Evolutionary conservation across 345 rosid species (phyloP), one percentile per base, ranked within the genome.

Genomic region (Hibiscus trionum): DNA sequence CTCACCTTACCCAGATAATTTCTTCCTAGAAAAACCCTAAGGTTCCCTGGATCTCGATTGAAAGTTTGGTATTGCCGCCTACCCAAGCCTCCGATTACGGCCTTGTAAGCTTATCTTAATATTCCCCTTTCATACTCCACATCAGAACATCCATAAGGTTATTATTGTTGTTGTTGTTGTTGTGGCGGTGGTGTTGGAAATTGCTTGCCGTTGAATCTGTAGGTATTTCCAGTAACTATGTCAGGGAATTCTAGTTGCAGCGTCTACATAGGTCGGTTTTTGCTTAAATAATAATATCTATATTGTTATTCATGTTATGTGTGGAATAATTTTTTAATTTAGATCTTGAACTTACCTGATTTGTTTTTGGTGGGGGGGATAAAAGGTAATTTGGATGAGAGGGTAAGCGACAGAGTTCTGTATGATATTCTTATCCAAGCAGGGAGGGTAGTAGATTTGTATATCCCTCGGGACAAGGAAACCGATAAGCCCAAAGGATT

Each of bases 401-500:
- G 82, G 77, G 97, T 94, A 27, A 88, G 88, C 73, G 96, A 95
- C 24, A 88, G 96, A 77, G 93, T 89, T 59, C 75, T 95, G 72
- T 92, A 90, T 61, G 97, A 95, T 76, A 95, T 95, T 29, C 75
- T 88, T 31, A 92, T 95, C 26, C 93, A 95, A 85, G 97, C 97
- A 2, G 99, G 99, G 55, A 79, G 85, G 44, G 92, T 95, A 0
- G 83, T 88, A 16, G 96, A 90, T 65, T 78, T 95, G 72, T 78
- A 92, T 77, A 84, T 95, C 31, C 99, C 97, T 69, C 87, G 90
- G 16, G 97, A 95, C 74, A 86, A 78, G 77, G 97, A 90, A 75
- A 90, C 96, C 12, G 97, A 90, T 64, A 88, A 72, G 75, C 94
- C 94, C 39, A 90, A 91, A 84, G 97, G 99, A 11, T 92, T 71